phyloP scores from a whole-genome alignment of 169 alveolate species.

The Plasmodium sp. region DNA sequence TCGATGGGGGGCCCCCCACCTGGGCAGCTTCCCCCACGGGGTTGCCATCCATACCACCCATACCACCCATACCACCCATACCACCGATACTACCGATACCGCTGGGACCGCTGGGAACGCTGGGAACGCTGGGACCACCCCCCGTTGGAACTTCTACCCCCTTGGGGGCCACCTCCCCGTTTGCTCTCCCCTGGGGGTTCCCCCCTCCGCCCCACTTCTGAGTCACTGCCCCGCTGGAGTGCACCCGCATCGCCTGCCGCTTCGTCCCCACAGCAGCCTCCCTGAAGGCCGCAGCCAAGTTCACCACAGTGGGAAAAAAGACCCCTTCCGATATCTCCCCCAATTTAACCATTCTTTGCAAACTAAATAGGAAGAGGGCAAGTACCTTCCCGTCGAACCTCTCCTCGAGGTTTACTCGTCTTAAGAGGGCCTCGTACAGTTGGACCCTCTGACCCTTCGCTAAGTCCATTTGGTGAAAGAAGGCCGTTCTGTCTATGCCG shows the following conservation, averaged over 20 bases:
- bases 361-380: conserved; percentile 28
- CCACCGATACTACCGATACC: background rate
- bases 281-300: background rate
- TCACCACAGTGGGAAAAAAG: background rate
- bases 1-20: background rate
- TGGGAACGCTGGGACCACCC: background rate
- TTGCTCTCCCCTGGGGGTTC: background rate
- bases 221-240: no score
- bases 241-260: background rate
- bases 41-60: background rate
- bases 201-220: no score
- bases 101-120: background rate
- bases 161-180: background rate
- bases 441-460: background rate
- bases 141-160: background rate
- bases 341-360: background rate
- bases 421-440: conserved; percentile 19
- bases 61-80: background rate
- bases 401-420: background rate
- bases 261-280: background rate
- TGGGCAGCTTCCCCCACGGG: background rate
- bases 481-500: background rate
- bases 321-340: conserved; percentile 7
- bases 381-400: background rate
- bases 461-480: conserved; percentile 29